Evolutionary conservation across 495 filamentous ascomycete genomes (phyloP), one percentile per base, ranked within the genome.

Genomic region (Pyrenula massariospora): DNA sequence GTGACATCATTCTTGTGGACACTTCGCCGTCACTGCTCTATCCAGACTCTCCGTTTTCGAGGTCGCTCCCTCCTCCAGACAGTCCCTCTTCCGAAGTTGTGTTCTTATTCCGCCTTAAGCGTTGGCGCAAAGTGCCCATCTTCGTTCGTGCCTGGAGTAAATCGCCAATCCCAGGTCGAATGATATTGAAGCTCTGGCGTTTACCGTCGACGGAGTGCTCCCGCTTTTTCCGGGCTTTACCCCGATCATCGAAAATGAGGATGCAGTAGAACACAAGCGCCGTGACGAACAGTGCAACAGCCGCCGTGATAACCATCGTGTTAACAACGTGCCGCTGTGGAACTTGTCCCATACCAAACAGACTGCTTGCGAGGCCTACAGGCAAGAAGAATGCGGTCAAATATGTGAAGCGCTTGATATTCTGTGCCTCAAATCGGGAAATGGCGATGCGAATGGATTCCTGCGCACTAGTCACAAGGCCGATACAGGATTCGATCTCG

Each of bases 301-400:
- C 31, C 31, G 31, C 31, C 31, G 31, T 42, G 31, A 42, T 42
- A 42, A 42, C 31, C 31, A 42, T 42, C 31, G 31, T 42, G 31
- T 8, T 42, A 22, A 63, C 22, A 25, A 63, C 53, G 2, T 21
- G 42, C 20, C 25, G 36, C 3, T 42, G 25, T 12, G 58, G 58
- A 53, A 56, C 47, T 31, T 31, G 56, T 15, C 31, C 50, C 58
- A 60, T 60, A 51, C 61, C 60, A 52, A 63, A 60, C 25, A 63
- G 47, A 51, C 55, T 58, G 36, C 55, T 58, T 22, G 58, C 61
- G 49, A 63, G 54, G n/a, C 58, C 54, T 3, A 25, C 24, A 1
- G 61, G 61, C 2, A 63, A 51, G 50, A 63, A 63, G 58, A 63
- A 60, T 1, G 56, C 56, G n/a, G 58, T 63, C 12, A 60, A 52